Base-by-base conservation (phyloP, 495 filamentous ascomycete species). In the Alectoria sarmentosa region DNA sequence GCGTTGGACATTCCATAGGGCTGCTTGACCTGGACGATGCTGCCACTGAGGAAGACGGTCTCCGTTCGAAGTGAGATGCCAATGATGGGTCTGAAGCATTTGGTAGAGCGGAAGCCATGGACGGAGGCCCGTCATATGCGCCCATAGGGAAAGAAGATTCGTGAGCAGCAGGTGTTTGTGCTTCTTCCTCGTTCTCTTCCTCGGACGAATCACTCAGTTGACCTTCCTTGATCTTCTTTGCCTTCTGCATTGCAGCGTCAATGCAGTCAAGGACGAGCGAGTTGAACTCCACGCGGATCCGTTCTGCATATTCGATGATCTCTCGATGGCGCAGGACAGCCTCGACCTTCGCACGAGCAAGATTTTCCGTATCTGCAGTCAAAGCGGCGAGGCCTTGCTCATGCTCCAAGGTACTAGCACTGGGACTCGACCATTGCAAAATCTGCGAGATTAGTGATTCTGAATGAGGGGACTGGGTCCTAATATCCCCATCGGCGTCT, bases 241-340 rank as follows among this genome's bases (percentile, higher is more conserved):
- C 95, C 73, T 97, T 98, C 65, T 82, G 87, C 74, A 97, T 82
- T 13, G 95, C 94, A 65, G 90, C 91, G 59, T 92, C 86, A 55
- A 98, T 94, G 73, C 94, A 98, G 64, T 97, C 91, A 68, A 96
- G 88, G 36, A 98, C 94, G 56, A 96, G 78, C 32, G 93, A 82
- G 23, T 89, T 88, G 71, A 94, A 96, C 72, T 98, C 94, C 41
- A 95, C 82, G 3, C 95, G 90, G 71, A 98, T 97, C 13, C 94
- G 85, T 75, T 98, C 94, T 7, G 91, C 87, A 73, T 98, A 98
- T 74, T 98, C 95, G 52, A 98, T 86, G 62, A 97, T 96, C 68
- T 89, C 85, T 49, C 93, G 86, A 75, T 98, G 90, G 41, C 94
- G 91, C 66, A 92, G 81, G 17, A 96, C 88, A 30, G 95, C 88